Conservation (phyloP, 2,329 filamentous ascomycete species). For the Boeremia exigua region DNA sequence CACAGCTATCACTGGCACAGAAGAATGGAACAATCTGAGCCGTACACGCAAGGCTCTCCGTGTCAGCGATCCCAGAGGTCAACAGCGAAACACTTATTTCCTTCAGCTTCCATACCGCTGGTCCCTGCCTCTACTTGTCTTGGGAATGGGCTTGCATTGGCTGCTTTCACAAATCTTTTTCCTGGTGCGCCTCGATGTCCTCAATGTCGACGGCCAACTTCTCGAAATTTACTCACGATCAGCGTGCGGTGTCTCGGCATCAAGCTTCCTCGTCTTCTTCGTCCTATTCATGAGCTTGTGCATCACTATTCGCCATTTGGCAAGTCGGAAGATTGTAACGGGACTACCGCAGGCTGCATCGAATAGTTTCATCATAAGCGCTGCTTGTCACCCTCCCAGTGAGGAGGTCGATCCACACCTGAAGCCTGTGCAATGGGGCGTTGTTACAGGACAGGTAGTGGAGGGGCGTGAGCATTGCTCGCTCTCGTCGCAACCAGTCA, state of each 20-base stretch:
- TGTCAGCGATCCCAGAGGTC: conserved; percentile 38
- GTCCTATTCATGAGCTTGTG: not conserved
- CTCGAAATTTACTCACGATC: not conserved
- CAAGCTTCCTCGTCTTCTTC: conserved; percentile 13
- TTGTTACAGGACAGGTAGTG: not conserved
- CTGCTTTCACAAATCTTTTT: conserved; percentile 53
- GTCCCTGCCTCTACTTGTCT: conserved; percentile 43
- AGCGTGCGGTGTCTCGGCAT: conserved; percentile 12
- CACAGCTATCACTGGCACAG: conserved; percentile 54
- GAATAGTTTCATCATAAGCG: conserved; percentile 57
- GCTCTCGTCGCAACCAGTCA: not conserved
- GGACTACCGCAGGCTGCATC: conserved; percentile 81
- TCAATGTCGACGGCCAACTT: not conserved
- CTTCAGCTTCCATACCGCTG: conserved; percentile 50
- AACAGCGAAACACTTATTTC: conserved; percentile 51
- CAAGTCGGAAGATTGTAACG: conserved; percentile 74
- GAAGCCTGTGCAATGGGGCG: conserved; percentile 34
- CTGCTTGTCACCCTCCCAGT: conserved; percentile 30
- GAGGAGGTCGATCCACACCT: conserved; percentile 24
- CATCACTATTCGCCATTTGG: conserved; percentile 50
- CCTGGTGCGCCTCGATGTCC: conserved; percentile 34
- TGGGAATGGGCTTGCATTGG: conserved; percentile 50
- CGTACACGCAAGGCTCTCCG: conserved; percentile 40
- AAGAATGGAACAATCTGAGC: conserved; percentile 55
- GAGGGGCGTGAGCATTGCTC: conserved; percentile 7